These are phyloP conservation scores for Aureobasidium sp. DNA, from an alignment of 2,329 filamentous ascomycete genomes.

Conservation along the genomic window DNA sequence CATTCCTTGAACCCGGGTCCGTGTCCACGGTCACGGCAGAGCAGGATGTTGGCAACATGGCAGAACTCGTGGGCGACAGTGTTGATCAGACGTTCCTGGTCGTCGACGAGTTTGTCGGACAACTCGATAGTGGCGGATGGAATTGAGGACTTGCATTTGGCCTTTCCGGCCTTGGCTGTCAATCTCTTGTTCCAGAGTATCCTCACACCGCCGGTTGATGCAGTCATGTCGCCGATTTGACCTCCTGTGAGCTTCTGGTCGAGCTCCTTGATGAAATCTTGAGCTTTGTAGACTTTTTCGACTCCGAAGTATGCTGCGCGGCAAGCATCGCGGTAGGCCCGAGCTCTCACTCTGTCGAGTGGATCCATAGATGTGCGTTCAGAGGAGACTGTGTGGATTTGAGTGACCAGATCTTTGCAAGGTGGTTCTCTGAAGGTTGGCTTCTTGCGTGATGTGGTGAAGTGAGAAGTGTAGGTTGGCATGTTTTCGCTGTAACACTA, in stretches of 20 bases:
- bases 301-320: slow-evolving; percentile 20
- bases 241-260: slow-evolving; percentile 58
- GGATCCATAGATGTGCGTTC: not conserved
- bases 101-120: slow-evolving; percentile 77
- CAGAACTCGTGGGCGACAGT: slow-evolving; percentile 96
- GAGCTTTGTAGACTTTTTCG: slow-evolving; percentile 56
- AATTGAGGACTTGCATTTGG: slow-evolving; percentile 44
- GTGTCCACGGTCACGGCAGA: slow-evolving; percentile 63
- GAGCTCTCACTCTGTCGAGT: not conserved
- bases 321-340: not conserved
- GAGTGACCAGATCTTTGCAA: not conserved
- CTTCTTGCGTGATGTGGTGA: not conserved
- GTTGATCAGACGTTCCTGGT: slow-evolving; percentile 70
- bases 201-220: slow-evolving; percentile 61
- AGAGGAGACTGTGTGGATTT: not conserved
- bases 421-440: not conserved
- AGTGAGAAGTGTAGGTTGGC: not conserved
- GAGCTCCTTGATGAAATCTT: slow-evolving; percentile 58
- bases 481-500: not conserved
- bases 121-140: slow-evolving; percentile 72
- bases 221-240: slow-evolving; percentile 51
- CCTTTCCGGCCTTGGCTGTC: slow-evolving; percentile 63
- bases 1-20: slow-evolving; percentile 78
- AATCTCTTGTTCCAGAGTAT: slow-evolving; percentile 72
- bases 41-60: slow-evolving; percentile 85